Conservation (phyloP, 2,329 filamentous ascomycete species). For the Didymella pomorum region DNA sequence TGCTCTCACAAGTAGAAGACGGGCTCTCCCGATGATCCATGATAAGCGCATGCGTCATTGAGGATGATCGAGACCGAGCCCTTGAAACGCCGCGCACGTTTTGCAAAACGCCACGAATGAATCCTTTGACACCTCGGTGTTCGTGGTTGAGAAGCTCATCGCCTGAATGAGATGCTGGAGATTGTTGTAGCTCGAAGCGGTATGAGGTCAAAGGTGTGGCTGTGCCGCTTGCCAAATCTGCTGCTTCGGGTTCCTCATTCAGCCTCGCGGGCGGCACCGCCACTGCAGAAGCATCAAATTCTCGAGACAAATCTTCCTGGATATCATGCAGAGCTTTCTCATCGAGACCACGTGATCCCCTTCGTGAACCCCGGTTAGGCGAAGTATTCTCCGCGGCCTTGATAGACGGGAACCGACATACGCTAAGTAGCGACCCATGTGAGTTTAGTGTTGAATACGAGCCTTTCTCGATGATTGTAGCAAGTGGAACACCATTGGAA, state of each 20-base stretch:
- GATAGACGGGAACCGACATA: constrained; percentile 30
- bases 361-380: constrained; percentile 23
- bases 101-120: constrained; percentile 36
- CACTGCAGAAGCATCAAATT: constrained; percentile 14
- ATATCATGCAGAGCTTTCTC: constrained; percentile 29
- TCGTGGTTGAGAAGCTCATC: constrained; percentile 17
- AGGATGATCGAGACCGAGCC: constrained; percentile 29
- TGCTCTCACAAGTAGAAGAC: constrained; percentile 14
- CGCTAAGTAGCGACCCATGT: constrained; percentile 37
- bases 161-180: constrained; percentile 13
- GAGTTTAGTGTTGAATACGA: constrained; percentile 54
- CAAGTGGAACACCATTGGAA: constrained; percentile 50
- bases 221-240: constrained; percentile 13
- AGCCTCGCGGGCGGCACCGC: constrained; percentile 10
- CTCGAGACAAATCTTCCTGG: constrained; percentile 26
- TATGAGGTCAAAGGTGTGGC: constrained; percentile 22
- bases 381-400: constrained; percentile 27
- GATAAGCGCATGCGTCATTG: constrained; percentile 19
- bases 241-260: constrained; percentile 2
- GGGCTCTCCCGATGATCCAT: constrained; percentile 17
- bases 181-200: constrained; percentile 11
- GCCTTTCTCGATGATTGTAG: constrained; percentile 54
- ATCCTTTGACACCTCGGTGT: constrained; percentile 26
- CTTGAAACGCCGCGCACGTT: constrained; percentile 34
- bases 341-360: constrained; percentile 30